Conservation (phyloP, 768 basidiomycete species). For the Termitomyces sp. region DNA sequence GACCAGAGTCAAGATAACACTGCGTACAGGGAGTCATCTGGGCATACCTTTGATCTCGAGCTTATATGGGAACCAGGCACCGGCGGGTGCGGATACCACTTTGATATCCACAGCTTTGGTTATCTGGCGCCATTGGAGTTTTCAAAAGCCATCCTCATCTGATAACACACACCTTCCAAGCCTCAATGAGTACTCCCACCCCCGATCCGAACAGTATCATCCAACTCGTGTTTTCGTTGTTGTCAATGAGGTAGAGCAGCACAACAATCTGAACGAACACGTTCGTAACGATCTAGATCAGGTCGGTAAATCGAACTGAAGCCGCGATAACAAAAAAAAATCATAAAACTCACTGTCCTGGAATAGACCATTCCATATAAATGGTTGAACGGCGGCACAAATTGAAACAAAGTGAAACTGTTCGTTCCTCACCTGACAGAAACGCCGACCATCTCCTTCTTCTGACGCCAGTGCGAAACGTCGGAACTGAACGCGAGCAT, state of each 20-base stretch:
- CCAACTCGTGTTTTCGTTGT: constrained; percentile 93
- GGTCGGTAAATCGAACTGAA: neutral
- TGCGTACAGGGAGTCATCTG: constrained; percentile 8
- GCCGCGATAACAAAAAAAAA: neutral
- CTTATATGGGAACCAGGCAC: constrained; percentile 72
- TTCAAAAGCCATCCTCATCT: neutral
- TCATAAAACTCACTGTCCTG: constrained; percentile 48
- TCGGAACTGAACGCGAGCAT: constrained; percentile 96
- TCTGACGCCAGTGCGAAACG: constrained; percentile 93
- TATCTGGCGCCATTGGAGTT: constrained; percentile 44
- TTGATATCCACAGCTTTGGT: constrained; percentile 89
- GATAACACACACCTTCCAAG: constrained; percentile 74
- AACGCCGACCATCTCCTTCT: constrained; percentile 92
- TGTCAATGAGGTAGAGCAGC: constrained; percentile 91
- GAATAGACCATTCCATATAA: constrained; percentile 9
- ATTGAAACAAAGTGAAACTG: neutral
- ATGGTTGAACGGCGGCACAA: neutral
- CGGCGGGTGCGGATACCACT: constrained; percentile 56
- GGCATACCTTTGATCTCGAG: constrained; percentile 73
- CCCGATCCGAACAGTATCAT: constrained; percentile 94
- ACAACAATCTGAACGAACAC: constrained; percentile 91
- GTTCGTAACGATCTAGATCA: constrained; percentile 72
- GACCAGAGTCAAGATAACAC: neutral
- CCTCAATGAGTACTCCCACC: constrained; percentile 79
- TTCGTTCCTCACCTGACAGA: constrained; percentile 70